phyloP scores from a whole-genome alignment of 2,329 filamentous ascomycete genomes.

The Sporothrix euskadiensis region DNA sequence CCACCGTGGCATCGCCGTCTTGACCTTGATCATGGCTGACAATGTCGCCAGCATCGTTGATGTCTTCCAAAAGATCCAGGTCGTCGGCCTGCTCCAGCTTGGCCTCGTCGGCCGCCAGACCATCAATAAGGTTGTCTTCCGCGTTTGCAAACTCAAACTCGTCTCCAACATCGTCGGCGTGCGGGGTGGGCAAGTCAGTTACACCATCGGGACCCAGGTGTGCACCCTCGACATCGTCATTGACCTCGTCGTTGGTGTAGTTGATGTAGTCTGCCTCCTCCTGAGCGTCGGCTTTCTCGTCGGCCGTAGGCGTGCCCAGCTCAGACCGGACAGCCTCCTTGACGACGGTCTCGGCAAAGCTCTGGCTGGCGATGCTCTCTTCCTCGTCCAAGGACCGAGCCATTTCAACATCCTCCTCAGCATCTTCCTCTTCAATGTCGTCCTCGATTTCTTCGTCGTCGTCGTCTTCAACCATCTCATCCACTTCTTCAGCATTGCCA shows the following conservation, averaged over 20 bases:
- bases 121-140: slow-evolving; percentile 9
- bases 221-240: slow-evolving; percentile 28
- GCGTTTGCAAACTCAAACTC: slow-evolving; percentile 17
- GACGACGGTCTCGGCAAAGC: neutral
- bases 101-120: neutral
- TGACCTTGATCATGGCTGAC: slow-evolving; percentile 21
- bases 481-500: slow-evolving; percentile 7
- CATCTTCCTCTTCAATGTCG: slow-evolving; percentile 17
- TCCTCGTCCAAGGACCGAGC: slow-evolving; percentile 19
- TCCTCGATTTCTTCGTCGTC: slow-evolving; percentile 28
- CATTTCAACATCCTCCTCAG: slow-evolving; percentile 24
- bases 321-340: neutral
- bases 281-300: slow-evolving; percentile 8
- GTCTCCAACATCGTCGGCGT: slow-evolving; percentile 7
- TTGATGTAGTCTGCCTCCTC: slow-evolving; percentile 23
- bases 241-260: slow-evolving; percentile 29
- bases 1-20: slow-evolving; percentile 15
- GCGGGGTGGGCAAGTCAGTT: neutral
- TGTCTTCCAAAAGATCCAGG: slow-evolving; percentile 27
- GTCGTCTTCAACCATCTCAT: slow-evolving; percentile 29
- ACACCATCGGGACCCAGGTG: slow-evolving; percentile 13
- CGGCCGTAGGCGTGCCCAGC: slow-evolving; percentile 2
- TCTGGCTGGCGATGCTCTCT: slow-evolving; percentile 13
- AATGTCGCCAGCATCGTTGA: slow-evolving; percentile 13
- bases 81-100: slow-evolving; percentile 19